Evolutionary conservation across 2,329 filamentous ascomycete genomes (phyloP).

Genomic region (Penicillium sp.): DNA sequence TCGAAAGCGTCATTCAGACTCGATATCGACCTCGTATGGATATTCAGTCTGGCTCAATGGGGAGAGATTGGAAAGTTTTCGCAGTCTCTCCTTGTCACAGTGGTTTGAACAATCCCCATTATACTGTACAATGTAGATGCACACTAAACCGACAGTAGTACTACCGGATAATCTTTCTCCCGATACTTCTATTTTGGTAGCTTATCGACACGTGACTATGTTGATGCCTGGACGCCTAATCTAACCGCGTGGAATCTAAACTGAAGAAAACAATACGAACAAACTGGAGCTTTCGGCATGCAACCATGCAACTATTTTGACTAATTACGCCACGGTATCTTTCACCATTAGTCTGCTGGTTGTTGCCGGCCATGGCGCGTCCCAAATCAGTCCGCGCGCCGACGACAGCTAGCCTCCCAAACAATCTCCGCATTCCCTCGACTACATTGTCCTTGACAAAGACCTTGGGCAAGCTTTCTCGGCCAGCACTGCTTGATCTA

Average conservation of each 20-base stretch:
- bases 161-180: not conserved
- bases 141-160: not conserved
- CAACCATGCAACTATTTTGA: slow-evolving; percentile 3
- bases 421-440: slow-evolving; percentile 66
- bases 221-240: slow-evolving; percentile 7
- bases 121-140: too few relatives aligned
- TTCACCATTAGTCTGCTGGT: not conserved
- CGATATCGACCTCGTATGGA: too few relatives aligned
- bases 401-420: slow-evolving; percentile 69
- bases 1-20: not conserved
- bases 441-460: slow-evolving; percentile 65
- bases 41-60: not conserved
- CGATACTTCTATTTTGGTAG: not conserved
- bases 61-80: not conserved
- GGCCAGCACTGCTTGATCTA: slow-evolving; percentile 69
- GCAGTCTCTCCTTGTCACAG: too few relatives aligned
- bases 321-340: not conserved
- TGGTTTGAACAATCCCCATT: too few relatives aligned
- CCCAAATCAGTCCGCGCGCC: slow-evolving; percentile 53
- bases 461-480: slow-evolving; percentile 67
- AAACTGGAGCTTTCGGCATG: not conserved
- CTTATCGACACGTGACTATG: slow-evolving; percentile 19
- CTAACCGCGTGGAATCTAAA: slow-evolving; percentile 7
- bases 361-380: slow-evolving; percentile 29
- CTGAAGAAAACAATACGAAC: slow-evolving; percentile 1